Percentiles rank a stretch among this genome's conserved stretches.
Evolutionary conservation across 164 flowering plant species (phyloP).

Genomic region (Magnolia changhungtana): DNA sequence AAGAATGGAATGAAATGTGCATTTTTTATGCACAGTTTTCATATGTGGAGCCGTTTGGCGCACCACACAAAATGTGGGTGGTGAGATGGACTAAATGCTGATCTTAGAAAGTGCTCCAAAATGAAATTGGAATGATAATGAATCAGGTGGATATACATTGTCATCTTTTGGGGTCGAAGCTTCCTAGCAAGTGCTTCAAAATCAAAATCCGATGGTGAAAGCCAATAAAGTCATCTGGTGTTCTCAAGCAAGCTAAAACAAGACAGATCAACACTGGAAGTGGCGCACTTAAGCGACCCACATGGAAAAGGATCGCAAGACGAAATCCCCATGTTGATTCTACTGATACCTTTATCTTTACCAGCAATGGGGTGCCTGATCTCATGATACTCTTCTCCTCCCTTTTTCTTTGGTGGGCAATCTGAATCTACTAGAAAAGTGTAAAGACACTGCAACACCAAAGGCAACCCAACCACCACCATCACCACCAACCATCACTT

Average conservation of each 20-base stretch:
- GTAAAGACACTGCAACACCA: neutral
- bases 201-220: neutral
- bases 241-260: neutral
- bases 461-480: neutral
- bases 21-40: neutral
- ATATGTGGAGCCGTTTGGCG: neutral
- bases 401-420: constrained; percentile 4
- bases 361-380: constrained; percentile 2
- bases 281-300: neutral
- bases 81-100: neutral
- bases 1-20: too few relatives aligned
- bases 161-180: neutral
- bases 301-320: neutral
- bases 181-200: neutral
- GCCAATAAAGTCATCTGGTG: neutral
- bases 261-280: neutral
- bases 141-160: neutral
- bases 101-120: neutral
- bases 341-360: constrained; percentile 25
- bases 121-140: neutral
- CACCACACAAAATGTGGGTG: neutral
- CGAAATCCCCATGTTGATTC: constrained; percentile 2
- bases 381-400: neutral
- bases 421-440: constrained; percentile 4
- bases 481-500: neutral